Conservation (phyloP, 2,329 filamentous ascomycete genomes). For the Bisporella sp. region DNA sequence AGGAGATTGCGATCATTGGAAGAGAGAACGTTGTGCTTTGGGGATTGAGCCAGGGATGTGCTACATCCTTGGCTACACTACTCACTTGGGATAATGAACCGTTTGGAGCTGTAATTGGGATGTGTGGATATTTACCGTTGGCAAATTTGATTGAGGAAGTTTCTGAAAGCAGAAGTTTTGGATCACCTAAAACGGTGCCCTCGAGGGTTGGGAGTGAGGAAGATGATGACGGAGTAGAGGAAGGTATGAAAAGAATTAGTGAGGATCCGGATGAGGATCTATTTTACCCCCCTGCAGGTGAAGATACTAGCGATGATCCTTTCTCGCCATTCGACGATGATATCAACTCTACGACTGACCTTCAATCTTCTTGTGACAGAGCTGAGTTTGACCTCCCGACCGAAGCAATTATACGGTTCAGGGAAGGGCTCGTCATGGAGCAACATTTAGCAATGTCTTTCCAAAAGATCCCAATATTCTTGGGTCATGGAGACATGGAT, state of each 20-base stretch:
- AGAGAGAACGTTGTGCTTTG: slow-evolving; percentile 36
- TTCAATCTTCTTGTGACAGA: background rate
- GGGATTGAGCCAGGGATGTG: slow-evolving; percentile 49
- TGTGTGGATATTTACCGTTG: slow-evolving; percentile 42
- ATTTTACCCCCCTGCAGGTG: background rate
- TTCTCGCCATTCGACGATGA: slow-evolving; percentile 7
- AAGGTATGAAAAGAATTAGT: slow-evolving; percentile 1
- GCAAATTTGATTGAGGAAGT: slow-evolving; percentile 24
- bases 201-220: slow-evolving; percentile 6
- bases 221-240: background rate
- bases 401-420: slow-evolving; percentile 7
- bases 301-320: slow-evolving; percentile 1
- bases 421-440: slow-evolving; percentile 13
- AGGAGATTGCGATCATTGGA: slow-evolving; percentile 33
- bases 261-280: slow-evolving; percentile 3
- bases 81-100: slow-evolving; percentile 36
- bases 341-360: background rate
- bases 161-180: background rate
- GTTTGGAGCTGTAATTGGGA: slow-evolving; percentile 34
- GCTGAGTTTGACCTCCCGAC: background rate
- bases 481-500: slow-evolving; percentile 42
- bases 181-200: too few relatives aligned
- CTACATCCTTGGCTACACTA: slow-evolving; percentile 35
- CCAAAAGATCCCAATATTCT: slow-evolving; percentile 33
- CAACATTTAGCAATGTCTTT: slow-evolving; percentile 1